phyloP scores from a whole-genome alignment of 306 rosid genomes.

The Erythrophleum fordii region DNA sequence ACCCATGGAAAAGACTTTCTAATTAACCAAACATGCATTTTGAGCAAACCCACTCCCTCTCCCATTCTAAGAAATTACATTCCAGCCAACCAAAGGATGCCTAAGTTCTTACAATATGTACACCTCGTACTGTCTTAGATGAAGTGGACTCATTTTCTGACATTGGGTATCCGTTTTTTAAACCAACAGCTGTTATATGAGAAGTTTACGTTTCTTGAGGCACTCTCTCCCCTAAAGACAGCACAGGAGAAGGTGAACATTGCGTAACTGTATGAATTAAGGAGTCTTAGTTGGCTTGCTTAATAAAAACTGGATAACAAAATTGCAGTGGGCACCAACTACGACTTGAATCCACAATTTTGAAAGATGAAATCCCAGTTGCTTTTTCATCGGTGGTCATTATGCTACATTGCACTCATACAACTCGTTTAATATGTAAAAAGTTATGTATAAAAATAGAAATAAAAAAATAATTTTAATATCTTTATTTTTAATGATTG shows the following conservation, averaged over 20 bases:
- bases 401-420: constrained; percentile 42
- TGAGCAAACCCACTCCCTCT: too few species aligned
- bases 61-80: too few species aligned
- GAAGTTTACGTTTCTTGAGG: constrained; percentile 60
- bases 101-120: constrained; percentile 74
- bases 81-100: too few species aligned
- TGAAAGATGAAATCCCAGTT: constrained; percentile 43
- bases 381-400: constrained; percentile 30
- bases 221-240: constrained; percentile 51
- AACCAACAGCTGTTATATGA: constrained; percentile 53
- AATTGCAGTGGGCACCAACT: constrained; percentile 34
- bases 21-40: too few species aligned
- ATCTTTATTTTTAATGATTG: too few species aligned
- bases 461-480: too few species aligned
- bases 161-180: constrained; percentile 51
- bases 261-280: constrained; percentile 52
- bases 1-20: too few species aligned
- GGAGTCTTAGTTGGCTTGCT: constrained; percentile 36
- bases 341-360: constrained; percentile 39
- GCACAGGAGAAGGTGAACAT: constrained; percentile 63
- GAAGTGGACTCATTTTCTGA: constrained; percentile 46
- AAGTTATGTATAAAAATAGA: too few species aligned
- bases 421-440: too few species aligned
- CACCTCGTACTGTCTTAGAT: constrained; percentile 56
- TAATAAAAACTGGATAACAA: constrained; percentile 29